Evolutionary conservation across 73 alveolate genomes (phyloP).

Genomic region (Stentor coeruleus): DNA sequence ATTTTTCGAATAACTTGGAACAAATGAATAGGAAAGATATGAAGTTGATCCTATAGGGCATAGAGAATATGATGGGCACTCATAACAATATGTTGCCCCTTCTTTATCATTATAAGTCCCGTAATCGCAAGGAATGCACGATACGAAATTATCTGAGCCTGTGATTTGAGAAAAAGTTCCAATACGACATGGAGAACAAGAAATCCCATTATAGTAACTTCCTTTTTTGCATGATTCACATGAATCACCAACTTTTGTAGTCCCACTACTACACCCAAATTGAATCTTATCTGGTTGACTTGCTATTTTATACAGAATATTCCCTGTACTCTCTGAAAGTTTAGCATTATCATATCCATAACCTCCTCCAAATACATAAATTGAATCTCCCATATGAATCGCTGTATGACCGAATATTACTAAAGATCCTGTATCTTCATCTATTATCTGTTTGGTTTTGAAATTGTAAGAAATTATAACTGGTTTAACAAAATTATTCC

Average conservation of each 20-base stretch:
- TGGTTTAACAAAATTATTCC: background rate
- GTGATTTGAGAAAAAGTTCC: background rate
- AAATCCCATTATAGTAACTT: background rate
- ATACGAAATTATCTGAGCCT: background rate
- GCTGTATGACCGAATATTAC: background rate
- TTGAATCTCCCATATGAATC: background rate
- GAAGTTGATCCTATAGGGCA: slow-evolving; percentile 14
- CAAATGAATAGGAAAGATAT: no score
- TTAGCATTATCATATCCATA: background rate
- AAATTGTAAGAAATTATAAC: background rate
- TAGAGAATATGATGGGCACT: background rate
- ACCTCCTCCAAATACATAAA: slow-evolving; percentile 4
- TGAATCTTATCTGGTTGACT: background rate
- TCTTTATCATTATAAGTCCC: background rate
- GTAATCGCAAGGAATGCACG: slow-evolving; percentile 13
- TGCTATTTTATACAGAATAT: background rate
- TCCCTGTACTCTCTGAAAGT: background rate
- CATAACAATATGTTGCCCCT: background rate
- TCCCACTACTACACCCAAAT: background rate
- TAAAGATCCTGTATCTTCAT: background rate
- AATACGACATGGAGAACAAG: background rate
- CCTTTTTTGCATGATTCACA: slow-evolving; percentile 17
- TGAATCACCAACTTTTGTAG: background rate
- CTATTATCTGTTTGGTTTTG: background rate
- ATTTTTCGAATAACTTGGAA: no score